Percentiles rank a stretch among this genome's conserved stretches.
Conservation (phyloP, 2,329 filamentous ascomycete genomes). For the Botrytis squamosa region DNA sequence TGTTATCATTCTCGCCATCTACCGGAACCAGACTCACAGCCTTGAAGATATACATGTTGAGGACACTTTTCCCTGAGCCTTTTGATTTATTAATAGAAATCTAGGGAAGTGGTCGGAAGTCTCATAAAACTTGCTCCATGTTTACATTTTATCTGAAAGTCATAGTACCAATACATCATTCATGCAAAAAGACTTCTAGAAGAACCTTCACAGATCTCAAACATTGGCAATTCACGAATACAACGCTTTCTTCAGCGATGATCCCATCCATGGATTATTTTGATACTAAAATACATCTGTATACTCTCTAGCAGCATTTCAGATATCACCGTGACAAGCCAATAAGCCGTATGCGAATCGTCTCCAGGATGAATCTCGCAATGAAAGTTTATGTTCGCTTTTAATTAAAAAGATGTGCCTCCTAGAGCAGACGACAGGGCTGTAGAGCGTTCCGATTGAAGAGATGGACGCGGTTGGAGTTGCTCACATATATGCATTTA, state of each 20-base stretch:
- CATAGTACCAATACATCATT: background rate
- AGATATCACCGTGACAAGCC: background rate
- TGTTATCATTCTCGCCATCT: background rate
- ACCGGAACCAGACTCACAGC: background rate
- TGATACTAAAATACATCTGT: background rate
- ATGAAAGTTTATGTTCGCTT: background rate
- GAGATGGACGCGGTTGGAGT: background rate
- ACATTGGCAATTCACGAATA: background rate
- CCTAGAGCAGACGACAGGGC: background rate
- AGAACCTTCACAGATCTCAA: background rate
- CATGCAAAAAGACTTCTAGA: conserved; percentile 9
- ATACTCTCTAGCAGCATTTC: background rate
- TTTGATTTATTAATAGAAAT: conserved; percentile 7
- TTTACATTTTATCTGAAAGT: background rate
- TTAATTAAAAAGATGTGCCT: background rate
- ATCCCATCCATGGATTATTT: background rate
- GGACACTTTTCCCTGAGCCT: conserved; percentile 5
- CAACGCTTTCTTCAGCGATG: background rate
- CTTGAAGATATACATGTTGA: background rate
- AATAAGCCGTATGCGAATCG: background rate
- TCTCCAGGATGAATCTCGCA: background rate
- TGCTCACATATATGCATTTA: background rate
- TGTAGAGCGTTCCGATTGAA: background rate
- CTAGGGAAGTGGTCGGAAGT: background rate
- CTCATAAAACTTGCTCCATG: background rate